These are phyloP conservation scores for Balakata baccata DNA, from an alignment of 345 rosid genomes.

Conservation along the genomic window DNA sequence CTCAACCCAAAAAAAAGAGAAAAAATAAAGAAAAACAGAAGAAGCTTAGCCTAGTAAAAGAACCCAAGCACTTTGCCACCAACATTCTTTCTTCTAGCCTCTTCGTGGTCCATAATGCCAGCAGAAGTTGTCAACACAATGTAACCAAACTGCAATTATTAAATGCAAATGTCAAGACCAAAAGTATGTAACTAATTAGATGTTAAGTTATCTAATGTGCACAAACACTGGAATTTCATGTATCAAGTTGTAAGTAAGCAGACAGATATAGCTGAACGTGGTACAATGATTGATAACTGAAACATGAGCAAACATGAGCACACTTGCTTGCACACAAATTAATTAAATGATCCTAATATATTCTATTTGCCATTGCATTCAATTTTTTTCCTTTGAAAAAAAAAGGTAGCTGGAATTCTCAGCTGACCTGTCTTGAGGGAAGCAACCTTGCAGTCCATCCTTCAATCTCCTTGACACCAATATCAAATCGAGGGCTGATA, in stretches of 20 bases:
- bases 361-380: too few relatives aligned
- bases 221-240: too few relatives aligned
- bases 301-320: background rate
- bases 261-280: background rate
- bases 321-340: background rate
- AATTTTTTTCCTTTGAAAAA: background rate
- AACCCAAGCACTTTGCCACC: constrained; percentile 38
- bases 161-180: background rate
- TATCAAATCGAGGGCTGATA: constrained; percentile 34
- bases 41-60: constrained; percentile 21
- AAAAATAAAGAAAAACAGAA: too few relatives aligned
- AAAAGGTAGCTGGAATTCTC: background rate
- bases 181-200: background rate
- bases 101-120: constrained; percentile 37
- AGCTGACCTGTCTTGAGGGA: constrained; percentile 33
- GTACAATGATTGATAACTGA: background rate
- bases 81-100: constrained; percentile 39
- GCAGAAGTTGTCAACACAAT: constrained; percentile 37
- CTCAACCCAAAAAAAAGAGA: background rate
- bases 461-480: constrained; percentile 35
- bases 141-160: constrained; percentile 31
- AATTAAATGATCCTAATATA: background rate
- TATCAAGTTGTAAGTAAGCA: background rate
- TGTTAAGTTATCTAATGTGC: background rate
- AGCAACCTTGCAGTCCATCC: constrained; percentile 36